Conservation (phyloP, 176 grass and related monocot species). For the Canna indica region DNA sequence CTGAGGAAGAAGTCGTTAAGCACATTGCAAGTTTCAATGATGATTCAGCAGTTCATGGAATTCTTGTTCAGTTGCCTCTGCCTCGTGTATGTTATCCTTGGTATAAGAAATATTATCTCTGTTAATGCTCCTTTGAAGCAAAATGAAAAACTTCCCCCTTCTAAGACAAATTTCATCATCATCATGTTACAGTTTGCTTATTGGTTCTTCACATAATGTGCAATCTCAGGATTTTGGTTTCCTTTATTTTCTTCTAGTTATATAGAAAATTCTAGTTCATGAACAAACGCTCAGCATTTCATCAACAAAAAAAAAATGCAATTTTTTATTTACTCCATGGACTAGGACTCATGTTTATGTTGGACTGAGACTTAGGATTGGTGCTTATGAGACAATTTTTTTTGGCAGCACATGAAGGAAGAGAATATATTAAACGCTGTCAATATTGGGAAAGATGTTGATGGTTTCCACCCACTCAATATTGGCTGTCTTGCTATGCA, state of each 20-base stretch:
- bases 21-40: slow-evolving; percentile 60
- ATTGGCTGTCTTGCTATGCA: slow-evolving; percentile 96
- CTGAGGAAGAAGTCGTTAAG: slow-evolving; percentile 63
- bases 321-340: no score
- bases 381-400: neutral
- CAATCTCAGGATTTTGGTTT: no score
- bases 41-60: slow-evolving; percentile 73
- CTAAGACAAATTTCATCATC: no score
- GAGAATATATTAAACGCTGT: slow-evolving; percentile 78
- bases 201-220: no score
- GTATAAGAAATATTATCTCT: neutral
- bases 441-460: slow-evolving; percentile 78
- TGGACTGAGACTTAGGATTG: no score
- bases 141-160: no score
- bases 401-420: slow-evolving; percentile 75
- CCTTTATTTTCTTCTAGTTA: no score
- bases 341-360: no score
- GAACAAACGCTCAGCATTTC: no score
- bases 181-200: no score
- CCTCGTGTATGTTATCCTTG: slow-evolving; percentile 30
- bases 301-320: no score
- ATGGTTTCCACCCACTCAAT: slow-evolving; percentile 93
- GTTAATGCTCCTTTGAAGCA: neutral
- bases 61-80: slow-evolving; percentile 90
- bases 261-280: no score